Evolutionary conservation across 192 early-diverging fungal genomes (phyloP).

Genomic region (Linnemannia schmuckeri): DNA sequence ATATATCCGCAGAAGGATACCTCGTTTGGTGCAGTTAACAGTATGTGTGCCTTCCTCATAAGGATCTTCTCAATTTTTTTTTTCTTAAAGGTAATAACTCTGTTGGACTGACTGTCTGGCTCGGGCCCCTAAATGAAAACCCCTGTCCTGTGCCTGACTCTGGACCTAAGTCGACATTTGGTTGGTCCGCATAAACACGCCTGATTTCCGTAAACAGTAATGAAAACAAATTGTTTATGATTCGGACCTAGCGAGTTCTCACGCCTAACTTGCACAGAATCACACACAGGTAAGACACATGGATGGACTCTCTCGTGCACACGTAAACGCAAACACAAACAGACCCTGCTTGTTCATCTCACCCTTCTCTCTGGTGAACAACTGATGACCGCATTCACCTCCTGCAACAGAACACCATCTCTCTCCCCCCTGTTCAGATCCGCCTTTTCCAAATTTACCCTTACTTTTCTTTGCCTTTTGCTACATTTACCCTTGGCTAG

Average conservation of each 20-base stretch:
- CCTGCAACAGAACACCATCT: background rate
- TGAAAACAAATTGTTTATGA: background rate
- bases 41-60: background rate
- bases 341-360: background rate
- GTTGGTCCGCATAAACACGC: background rate
- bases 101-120: background rate
- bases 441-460: background rate
- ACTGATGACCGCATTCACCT: background rate
- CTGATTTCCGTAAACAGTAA: background rate
- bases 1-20: background rate
- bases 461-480: background rate
- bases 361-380: background rate
- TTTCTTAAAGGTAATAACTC: background rate
- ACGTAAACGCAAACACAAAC: background rate
- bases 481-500: background rate
- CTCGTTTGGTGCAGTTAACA: background rate
- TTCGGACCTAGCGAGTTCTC: background rate
- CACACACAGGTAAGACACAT: background rate
- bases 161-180: background rate
- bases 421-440: background rate
- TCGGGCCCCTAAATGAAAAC: background rate
- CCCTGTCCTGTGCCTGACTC: conserved; percentile 2
- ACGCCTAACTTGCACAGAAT: background rate
- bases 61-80: no score
- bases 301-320: background rate